These are phyloP conservation scores for Fonsecaea erecta DNA, from an alignment of 2,329 filamentous ascomycete genomes.

Conservation along the genomic window DNA sequence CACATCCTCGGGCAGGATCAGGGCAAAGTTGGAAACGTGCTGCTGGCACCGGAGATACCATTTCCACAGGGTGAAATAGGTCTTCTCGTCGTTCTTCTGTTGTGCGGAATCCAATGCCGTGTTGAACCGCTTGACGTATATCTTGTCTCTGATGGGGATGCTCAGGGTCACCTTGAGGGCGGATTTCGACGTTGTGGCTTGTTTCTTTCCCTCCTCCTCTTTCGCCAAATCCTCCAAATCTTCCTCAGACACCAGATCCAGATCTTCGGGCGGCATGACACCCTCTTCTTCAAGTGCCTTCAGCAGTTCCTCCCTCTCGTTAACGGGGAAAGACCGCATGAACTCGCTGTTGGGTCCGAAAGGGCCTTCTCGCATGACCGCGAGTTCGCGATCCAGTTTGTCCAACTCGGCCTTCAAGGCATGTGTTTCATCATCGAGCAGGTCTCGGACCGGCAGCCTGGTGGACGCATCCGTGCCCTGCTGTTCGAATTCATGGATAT, in stretches of 20 bases:
- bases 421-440: conserved; percentile 45
- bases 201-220: conserved; percentile 29
- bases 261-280: conserved; percentile 39
- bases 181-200: conserved; percentile 12
- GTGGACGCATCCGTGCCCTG: conserved; percentile 44
- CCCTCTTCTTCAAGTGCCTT: conserved; percentile 50
- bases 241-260: conserved; percentile 47
- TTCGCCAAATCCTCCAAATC: conserved; percentile 46
- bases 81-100: conserved; percentile 39
- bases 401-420: conserved; percentile 46
- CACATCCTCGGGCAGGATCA: conserved; percentile 62
- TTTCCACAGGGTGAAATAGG: conserved; percentile 51
- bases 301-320: conserved; percentile 48
- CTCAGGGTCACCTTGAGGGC: conserved; percentile 42
- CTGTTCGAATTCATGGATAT: conserved; percentile 52
- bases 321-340: conserved; percentile 48
- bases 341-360: conserved; percentile 51
- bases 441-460: conserved; percentile 46
- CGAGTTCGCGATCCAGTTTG: conserved; percentile 48
- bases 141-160: conserved; percentile 43
- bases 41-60: conserved; percentile 57
- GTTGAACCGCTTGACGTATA: conserved; percentile 50
- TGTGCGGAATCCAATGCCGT: conserved; percentile 44
- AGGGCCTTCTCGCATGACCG: conserved; percentile 48
- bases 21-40: conserved; percentile 53